Base-by-base conservation (phyloP, 352 stramenopile genomes). In the Phytophthora palmivora region DNA sequence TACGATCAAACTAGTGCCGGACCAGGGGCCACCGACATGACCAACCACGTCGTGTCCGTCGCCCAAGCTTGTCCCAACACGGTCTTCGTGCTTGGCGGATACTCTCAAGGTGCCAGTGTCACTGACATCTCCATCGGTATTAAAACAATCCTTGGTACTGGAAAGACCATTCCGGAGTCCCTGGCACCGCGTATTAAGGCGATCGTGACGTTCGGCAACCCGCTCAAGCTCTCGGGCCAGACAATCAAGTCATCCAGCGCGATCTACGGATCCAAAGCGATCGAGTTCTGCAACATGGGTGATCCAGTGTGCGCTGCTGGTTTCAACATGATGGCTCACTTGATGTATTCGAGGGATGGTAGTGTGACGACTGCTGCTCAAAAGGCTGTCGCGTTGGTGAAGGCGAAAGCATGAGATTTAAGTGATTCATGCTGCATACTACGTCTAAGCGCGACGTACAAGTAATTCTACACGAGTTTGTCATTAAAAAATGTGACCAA, bases 171-270 rank as follows among this genome's bases (percentile, higher is more conserved):
- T 15, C 60, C 70, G 19, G 58, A 70, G 34, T 45, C 53, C 4
- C 43, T 72, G 26, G 24, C 57, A 5, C 24, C 60, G 19, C 56
- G 63, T 16, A 76, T 76, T 63, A 73, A 70, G 41, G 70, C 66
- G 11, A 44, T 79, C 19, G 70, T 79, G 48, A 73, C 61, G 21
- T 79, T 77, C 55, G 69, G 69, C 22, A 77, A 77, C 37, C 69
- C 69, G 14, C 44, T 77, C 10, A 63, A 65, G 49, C 53, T 74
- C 15, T 64, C 60, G 48, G 63, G 69, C 10, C 36, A 74, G 21
- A 71, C 69, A 0, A 71, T 77, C 22, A 19, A 63, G 18, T 65
- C 54, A 6, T 26, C 69, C 4, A 77, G 69, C 34, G 22, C 54
- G 3, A 65, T 47, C 11, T 77, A 77, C 50, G 63, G 50, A 4